Evolutionary conservation across 495 filamentous ascomycete species (phyloP).

Genomic region (Pyrenopolyporus hunteri): DNA sequence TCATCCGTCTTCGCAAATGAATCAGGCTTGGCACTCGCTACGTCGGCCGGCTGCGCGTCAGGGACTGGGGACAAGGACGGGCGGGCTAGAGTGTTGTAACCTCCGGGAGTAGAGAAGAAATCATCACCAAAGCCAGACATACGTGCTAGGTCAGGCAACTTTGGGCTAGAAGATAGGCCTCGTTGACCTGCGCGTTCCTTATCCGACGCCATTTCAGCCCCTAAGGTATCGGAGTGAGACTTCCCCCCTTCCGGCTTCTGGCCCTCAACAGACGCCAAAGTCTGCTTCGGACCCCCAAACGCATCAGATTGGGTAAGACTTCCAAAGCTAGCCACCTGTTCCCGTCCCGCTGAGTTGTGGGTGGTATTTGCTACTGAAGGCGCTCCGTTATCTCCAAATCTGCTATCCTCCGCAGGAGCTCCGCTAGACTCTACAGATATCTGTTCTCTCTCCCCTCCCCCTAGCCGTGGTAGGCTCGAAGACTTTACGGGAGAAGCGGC

Average conservation of each 20-base stretch:
- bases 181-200: constrained; percentile 15
- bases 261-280: constrained; percentile 62
- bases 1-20: neutral
- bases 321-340: constrained; percentile 38
- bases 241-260: too few species aligned
- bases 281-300: constrained; percentile 43
- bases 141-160: constrained; percentile 68
- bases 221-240: too few species aligned
- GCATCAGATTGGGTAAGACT: constrained; percentile 43
- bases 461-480: constrained; percentile 65
- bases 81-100: constrained; percentile 3
- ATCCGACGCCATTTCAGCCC: too few species aligned
- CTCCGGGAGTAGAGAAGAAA: constrained; percentile 44
- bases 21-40: constrained; percentile 2
- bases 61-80: constrained; percentile 4
- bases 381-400: constrained; percentile 24
- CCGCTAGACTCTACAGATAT: constrained; percentile 59
- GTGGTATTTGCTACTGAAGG: constrained; percentile 7
- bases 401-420: constrained; percentile 53
- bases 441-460: constrained; percentile 64
- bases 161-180: constrained; percentile 54
- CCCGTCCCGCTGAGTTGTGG: too few species aligned
- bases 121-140: constrained; percentile 68
- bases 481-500: constrained; percentile 55
- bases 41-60: constrained; percentile 8